Base-by-base conservation (phyloP, 768 basidiomycete species). In the Russula sp. region DNA sequence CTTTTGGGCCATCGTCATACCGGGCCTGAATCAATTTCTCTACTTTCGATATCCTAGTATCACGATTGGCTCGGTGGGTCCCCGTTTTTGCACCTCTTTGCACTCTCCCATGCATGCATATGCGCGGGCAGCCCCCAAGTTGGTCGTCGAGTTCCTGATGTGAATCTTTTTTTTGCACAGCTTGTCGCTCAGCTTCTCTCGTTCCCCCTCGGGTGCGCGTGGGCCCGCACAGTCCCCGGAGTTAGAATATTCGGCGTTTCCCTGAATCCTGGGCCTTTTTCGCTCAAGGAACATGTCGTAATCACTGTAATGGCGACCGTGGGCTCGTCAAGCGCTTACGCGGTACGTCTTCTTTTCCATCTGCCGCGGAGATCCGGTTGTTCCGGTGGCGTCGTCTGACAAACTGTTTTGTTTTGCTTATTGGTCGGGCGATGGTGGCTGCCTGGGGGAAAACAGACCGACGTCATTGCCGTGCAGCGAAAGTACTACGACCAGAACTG, bases 211-310 rank as follows among this genome's bases (percentile, higher is more conserved):
- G 88, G 88, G 42, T 76, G 79, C 43, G 72, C 79, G 1, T 83
- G 81, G 73, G 83, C 83, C 0, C 73, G 76, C 8, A 74, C 75
- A 59, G 52, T 87, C 32, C 87, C 86, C 14, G 77, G 78, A 59
- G 75, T 77, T 69, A 78, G 71, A 43, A 76, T 87, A 59, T 81
- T 86, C 45, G 86, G 86, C 10, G 63, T 85, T 51, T 74, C 79
- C 5, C 68, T 90, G 45, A 90, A 90, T 70, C 88, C 88, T 0
- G 89, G 89, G 32, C 86, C 82, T 2, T 90, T 90, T 73, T 80
- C 80, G 2, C 82, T 89, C 70, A 90, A 90, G 69, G 72, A 74
- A 56, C 73, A 74, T 49, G 73, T 75, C 54, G 65, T 81, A 18
- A 77, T 80, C 65, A 77, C 76, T 22, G 75, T 79, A 61, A 76